These are phyloP conservation scores for Fragaria iinumae DNA, from an alignment of 306 rosid genomes.

Conservation along the genomic window DNA sequence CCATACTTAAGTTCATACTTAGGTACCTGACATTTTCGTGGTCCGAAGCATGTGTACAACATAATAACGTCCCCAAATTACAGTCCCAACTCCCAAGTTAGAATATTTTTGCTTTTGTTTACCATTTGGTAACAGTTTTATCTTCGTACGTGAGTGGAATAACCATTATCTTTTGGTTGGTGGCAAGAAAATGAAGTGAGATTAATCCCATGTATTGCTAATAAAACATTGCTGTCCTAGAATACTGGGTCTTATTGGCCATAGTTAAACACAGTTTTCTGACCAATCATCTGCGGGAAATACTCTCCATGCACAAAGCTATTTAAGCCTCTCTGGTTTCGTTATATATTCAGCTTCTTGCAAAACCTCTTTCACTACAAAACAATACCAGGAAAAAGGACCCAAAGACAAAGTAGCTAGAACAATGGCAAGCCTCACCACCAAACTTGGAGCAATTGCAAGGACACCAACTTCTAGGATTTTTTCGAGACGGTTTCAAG, in stretches of 20 bases:
- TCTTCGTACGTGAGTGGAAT: no score
- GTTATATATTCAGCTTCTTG: constrained; percentile 18
- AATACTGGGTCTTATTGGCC: constrained; percentile 43
- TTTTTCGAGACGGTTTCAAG: constrained; percentile 54
- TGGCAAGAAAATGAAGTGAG: neutral
- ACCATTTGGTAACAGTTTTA: no score
- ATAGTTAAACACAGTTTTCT: neutral
- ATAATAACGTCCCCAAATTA: no score
- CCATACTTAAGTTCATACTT: no score
- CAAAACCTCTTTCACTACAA: neutral
- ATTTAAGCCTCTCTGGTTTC: neutral
- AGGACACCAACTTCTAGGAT: constrained; percentile 38
- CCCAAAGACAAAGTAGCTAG: neutral
- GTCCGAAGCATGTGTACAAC: no score
- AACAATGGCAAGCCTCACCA: constrained; percentile 49
- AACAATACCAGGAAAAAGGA: neutral
- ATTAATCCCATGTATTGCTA: neutral
- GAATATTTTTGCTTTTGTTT: no score
- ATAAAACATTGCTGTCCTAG: constrained; percentile 8
- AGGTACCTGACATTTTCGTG: no score
- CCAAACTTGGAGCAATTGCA: constrained; percentile 44
- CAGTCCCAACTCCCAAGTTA: no score
- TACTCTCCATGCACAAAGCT: constrained; percentile 25
- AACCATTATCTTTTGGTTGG: no score
- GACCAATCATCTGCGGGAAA: constrained; percentile 32